Conservation (phyloP, 208 protist genomes). For the Herpetomonas samuelpessoai region DNA sequence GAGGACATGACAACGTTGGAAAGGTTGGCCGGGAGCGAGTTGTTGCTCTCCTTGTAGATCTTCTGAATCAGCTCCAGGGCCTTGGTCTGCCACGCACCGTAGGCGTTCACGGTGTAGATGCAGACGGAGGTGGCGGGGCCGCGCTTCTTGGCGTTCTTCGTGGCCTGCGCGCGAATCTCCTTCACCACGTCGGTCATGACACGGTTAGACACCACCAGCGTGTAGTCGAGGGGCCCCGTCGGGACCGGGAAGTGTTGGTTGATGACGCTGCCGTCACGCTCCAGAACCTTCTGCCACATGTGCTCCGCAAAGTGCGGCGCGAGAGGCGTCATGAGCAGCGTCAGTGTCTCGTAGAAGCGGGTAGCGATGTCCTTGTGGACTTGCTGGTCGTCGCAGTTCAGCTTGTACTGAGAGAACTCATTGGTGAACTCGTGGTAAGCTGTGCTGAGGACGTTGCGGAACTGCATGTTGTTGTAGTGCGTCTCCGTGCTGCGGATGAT, state of each 20-base stretch:
- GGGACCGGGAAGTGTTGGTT: constrained; percentile 53
- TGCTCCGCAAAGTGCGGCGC: constrained; percentile 96
- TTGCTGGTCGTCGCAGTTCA: constrained; percentile 67
- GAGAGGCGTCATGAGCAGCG: constrained; percentile 96
- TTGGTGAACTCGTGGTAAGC: constrained; percentile 94
- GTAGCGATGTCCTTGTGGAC: constrained; percentile 72
- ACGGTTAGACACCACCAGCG: constrained; percentile 61
- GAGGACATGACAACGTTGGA: constrained; percentile 62
- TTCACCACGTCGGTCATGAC: constrained; percentile 84
- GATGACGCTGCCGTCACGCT: constrained; percentile 58
- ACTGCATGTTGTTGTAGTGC: constrained; percentile 94
- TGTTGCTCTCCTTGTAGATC: constrained; percentile 50
- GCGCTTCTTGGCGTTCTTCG: constrained; percentile 79
- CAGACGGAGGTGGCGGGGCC: constrained; percentile 52
- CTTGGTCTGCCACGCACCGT: constrained; percentile 76
- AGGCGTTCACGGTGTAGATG: constrained; percentile 70
- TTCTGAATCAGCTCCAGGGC: constrained; percentile 62
- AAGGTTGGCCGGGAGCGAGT: constrained; percentile 62
- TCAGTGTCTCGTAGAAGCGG: constrained; percentile 92
- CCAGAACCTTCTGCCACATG: constrained; percentile 92
- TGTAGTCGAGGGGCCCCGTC: constrained; percentile 72
- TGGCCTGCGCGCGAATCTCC: constrained; percentile 83
- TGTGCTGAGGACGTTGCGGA: constrained; percentile 94
- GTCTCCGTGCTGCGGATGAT: constrained; percentile 84
- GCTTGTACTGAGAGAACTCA: constrained; percentile 93